These are phyloP conservation scores for Zostera marina DNA, from an alignment of 116 monocot genomes.

Conservation along the genomic window DNA sequence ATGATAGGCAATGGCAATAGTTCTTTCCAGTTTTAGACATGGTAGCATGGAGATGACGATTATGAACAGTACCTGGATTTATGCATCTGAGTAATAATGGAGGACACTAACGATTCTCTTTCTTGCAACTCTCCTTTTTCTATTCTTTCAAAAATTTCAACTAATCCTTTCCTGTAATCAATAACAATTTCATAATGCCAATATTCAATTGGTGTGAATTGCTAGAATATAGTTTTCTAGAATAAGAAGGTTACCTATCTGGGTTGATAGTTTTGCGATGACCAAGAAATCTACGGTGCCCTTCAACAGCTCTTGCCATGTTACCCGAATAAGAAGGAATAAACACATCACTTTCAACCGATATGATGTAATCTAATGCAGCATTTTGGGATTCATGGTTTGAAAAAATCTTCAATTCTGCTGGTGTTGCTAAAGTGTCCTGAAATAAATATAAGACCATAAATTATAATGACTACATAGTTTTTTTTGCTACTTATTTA, in stretches of 20 bases:
- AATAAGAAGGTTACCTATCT: conserved; percentile 39
- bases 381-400: conserved; percentile 74
- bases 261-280: conserved; percentile 78
- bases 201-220: too few species aligned
- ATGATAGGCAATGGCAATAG: background rate
- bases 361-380: conserved; percentile 84
- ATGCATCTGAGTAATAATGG: conserved; percentile 59
- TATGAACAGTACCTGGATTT: conserved; percentile 36
- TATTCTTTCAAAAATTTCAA: conserved; percentile 69
- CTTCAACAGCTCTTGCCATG: conserved; percentile 97
- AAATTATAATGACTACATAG: background rate
- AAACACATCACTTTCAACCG: conserved; percentile 94
- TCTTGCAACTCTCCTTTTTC: conserved; percentile 61
- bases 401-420: conserved; percentile 48
- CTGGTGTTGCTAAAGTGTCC: conserved; percentile 59
- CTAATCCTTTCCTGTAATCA: conserved; percentile 70
- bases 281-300: conserved; percentile 84
- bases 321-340: conserved; percentile 82
- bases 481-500: background rate
- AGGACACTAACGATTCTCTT: conserved; percentile 26
- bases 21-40: background rate
- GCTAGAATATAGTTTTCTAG: background rate
- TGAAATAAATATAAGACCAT: conserved; percentile 15
- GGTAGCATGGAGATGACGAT: background rate
- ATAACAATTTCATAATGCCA: background rate